Evolutionary conservation across 139 green algal species (phyloP).

Genomic region (Chlorella sorokiniana): DNA sequence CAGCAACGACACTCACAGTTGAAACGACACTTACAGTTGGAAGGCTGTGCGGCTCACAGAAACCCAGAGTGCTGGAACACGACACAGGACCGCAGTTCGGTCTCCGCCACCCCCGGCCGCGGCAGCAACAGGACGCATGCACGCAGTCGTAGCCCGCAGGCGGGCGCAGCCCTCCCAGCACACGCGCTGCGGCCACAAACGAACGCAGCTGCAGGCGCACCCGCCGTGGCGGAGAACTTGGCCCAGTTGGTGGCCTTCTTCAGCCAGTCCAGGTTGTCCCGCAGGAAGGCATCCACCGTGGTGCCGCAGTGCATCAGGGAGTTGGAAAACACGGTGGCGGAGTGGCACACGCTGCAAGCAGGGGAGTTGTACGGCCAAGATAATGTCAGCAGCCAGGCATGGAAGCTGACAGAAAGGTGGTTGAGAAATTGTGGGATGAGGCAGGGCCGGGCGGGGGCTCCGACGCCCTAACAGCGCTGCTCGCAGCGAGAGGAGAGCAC

Average conservation of each 20-base stretch:
- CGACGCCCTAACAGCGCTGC: no score
- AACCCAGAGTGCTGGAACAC: no score
- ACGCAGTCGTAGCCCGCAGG: no score
- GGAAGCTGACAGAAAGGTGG: no score
- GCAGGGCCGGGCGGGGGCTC: no score
- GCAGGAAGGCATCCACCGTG: slow-evolving; percentile 95
- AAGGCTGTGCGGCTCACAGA: no score
- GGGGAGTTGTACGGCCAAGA: not conserved
- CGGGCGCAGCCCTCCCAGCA: not conserved
- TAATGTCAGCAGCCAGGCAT: not conserved
- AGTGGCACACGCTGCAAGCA: slow-evolving; percentile 83
- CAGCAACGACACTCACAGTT: not conserved
- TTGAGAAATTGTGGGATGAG: no score
- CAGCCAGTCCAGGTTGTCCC: slow-evolving; percentile 97
- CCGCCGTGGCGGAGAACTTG: slow-evolving; percentile 97
- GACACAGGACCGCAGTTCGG: no score
- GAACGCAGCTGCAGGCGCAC: not conserved
- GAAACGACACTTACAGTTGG: not conserved
- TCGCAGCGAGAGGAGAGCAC: no score
- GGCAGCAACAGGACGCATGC: no score
- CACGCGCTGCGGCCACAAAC: not conserved
- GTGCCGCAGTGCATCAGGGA: slow-evolving; percentile 96
- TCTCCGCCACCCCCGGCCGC: no score
- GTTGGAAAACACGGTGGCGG: slow-evolving; percentile 93
- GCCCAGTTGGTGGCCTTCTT: slow-evolving; percentile 97